phyloP scores from a whole-genome alignment of 169 alveolate species.

The Plasmodium fragile region DNA sequence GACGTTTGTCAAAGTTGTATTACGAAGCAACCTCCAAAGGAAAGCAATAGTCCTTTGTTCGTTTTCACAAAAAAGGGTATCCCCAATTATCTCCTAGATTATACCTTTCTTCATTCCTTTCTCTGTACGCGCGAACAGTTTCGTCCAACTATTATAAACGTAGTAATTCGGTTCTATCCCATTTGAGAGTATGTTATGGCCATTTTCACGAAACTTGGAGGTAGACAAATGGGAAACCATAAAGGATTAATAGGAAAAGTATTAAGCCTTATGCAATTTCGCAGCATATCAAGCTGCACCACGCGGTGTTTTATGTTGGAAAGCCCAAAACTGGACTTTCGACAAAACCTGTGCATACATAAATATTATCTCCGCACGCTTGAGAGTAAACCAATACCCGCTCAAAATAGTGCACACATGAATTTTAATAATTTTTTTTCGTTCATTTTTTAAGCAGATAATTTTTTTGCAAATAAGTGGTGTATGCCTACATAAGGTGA shows the following conservation, averaged over 20 bases:
- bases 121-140: neutral
- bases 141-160: neutral
- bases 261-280: neutral
- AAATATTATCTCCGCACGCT: neutral
- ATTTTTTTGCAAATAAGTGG: neutral
- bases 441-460: neutral
- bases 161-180: neutral
- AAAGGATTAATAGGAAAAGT: neutral
- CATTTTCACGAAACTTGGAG: neutral
- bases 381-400: neutral
- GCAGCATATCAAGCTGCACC: neutral
- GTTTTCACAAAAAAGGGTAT: neutral
- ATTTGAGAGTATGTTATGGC: neutral
- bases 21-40: neutral
- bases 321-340: slow-evolving; percentile 8
- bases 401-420: neutral
- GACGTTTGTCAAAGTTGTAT: neutral
- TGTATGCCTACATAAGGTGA: neutral
- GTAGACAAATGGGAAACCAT: neutral
- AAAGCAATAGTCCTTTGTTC: neutral
- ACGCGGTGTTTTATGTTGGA: neutral
- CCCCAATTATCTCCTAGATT: neutral
- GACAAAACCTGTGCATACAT: neutral
- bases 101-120: neutral
- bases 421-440: neutral